phyloP scores from a whole-genome alignment of 1,284 basidiomycete species.

The Xerocomus amazonicus region DNA sequence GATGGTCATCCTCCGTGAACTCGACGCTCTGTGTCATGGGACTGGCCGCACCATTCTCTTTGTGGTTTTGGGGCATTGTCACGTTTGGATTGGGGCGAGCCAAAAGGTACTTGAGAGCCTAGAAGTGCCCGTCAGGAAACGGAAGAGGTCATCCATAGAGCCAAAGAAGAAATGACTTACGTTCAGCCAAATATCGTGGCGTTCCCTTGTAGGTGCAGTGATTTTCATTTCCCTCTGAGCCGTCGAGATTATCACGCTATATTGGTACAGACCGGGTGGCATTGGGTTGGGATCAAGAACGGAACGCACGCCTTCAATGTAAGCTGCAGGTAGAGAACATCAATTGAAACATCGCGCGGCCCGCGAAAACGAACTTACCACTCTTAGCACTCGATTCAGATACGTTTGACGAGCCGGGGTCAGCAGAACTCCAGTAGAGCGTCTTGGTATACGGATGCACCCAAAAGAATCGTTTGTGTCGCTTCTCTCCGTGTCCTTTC shows the following conservation, averaged over 20 bases:
- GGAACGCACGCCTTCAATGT: constrained; percentile 87
- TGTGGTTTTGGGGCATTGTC: constrained; percentile 40
- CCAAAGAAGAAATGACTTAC: constrained; percentile 41
- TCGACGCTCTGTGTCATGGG: constrained; percentile 49
- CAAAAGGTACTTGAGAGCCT: constrained; percentile 85
- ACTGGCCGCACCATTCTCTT: constrained; percentile 41
- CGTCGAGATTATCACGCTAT: constrained; percentile 91
- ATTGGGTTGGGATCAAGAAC: constrained; percentile 91
- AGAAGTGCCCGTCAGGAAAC: constrained; percentile 14
- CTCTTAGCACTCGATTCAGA: constrained; percentile 95
- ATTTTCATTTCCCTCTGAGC: constrained; percentile 97
- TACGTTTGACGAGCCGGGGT: constrained; percentile 85
- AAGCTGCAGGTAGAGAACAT: constrained; percentile 56
- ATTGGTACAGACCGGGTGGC: constrained; percentile 89
- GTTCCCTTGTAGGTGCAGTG: constrained; percentile 89
- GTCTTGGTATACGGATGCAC: constrained; percentile 99
- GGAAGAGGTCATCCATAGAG: not conserved
- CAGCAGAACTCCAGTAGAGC: constrained; percentile 93
- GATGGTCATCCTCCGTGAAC: constrained; percentile 48
- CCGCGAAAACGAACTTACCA: constrained; percentile 55
- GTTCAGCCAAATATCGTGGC: constrained; percentile 95
- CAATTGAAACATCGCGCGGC: constrained; percentile 6
- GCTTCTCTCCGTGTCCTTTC: constrained; percentile 84
- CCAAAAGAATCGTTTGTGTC: constrained; percentile 98
- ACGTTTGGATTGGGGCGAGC: constrained; percentile 57